phyloP scores from a whole-genome alignment of 1,284 basidiomycete species.

The Boletus sp. region DNA sequence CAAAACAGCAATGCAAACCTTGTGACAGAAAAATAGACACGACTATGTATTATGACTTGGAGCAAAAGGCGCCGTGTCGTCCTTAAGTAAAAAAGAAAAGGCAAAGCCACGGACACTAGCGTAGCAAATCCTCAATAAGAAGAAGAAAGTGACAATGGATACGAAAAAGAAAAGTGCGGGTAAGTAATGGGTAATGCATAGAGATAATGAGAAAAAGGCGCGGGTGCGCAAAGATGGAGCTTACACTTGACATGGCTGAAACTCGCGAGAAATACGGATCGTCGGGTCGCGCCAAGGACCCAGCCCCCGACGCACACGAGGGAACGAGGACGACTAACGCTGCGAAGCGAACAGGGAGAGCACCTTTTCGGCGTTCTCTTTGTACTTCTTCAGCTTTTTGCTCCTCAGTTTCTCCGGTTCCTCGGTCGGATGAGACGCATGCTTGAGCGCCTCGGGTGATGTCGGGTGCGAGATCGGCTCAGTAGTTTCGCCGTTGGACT shows the following conservation, averaged over 20 bases:
- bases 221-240: constrained; percentile 5
- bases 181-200: constrained; percentile 29
- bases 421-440: constrained; percentile 27
- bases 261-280: constrained; percentile 18
- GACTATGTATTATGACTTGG: constrained; percentile 29
- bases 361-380: constrained; percentile 77
- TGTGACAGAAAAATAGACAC: constrained; percentile 26
- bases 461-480: constrained; percentile 23
- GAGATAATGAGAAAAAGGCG: constrained; percentile 23
- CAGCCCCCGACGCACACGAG: constrained; percentile 20
- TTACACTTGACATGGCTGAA: constrained; percentile 21
- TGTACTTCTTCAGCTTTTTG: constrained; percentile 77
- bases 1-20: constrained; percentile 31
- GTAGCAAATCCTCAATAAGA: constrained; percentile 18
- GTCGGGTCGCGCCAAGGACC: constrained; percentile 21
- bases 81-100: constrained; percentile 20
- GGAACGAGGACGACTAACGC: constrained; percentile 29
- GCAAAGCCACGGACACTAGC: constrained; percentile 23
- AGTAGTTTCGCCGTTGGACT: constrained; percentile 52
- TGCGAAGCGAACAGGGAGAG: constrained; percentile 69
- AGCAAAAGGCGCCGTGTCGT: constrained; percentile 23
- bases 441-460: constrained; percentile 36
- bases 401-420: constrained; percentile 56
- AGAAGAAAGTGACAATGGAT: constrained; percentile 9
- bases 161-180: constrained; percentile 10